A percentile compares a stretch with the other conserved stretches of the same genome.
phyloP scores from a whole-genome alignment of 2,329 filamentous ascomycete genomes.

The Elsinoe perseae region DNA sequence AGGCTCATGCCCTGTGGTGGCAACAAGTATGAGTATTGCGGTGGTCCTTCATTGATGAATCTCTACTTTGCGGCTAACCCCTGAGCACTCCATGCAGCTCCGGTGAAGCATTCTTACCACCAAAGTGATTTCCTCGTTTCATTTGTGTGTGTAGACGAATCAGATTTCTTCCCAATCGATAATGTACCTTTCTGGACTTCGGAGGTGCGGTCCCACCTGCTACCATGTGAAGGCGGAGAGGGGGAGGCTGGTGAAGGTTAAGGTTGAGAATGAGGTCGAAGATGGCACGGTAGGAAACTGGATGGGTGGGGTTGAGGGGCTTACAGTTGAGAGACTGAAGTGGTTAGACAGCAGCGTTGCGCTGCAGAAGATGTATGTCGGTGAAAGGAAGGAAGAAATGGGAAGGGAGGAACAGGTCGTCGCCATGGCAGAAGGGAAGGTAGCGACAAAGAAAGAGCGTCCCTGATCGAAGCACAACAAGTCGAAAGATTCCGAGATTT shows the following conservation, averaged over 20 bases:
- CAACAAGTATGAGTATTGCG: slow-evolving; percentile 26
- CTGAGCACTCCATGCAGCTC: not conserved
- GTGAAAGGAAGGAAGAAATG: not conserved
- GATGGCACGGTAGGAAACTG: not conserved
- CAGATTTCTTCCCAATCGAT: not conserved
- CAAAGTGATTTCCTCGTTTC: not conserved
- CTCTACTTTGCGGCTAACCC: slow-evolving; percentile 22
- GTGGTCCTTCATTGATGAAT: slow-evolving; percentile 26
- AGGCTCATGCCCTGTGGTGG: slow-evolving; percentile 26
- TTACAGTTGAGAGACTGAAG: not conserved
- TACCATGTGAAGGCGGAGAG: not conserved
- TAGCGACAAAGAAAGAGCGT: not conserved
- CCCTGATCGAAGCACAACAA: too few species aligned
- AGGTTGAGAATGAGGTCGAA: not conserved
- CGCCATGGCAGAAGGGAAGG: not conserved
- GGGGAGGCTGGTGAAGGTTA: not conserved
- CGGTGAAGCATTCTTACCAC: not conserved
- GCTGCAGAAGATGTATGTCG: not conserved
- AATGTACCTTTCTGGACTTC: too few species aligned
- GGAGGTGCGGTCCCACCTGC: too few species aligned
- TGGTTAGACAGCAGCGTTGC: not conserved
- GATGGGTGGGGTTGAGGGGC: not conserved
- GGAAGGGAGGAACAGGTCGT: not conserved
- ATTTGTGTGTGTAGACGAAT: not conserved
- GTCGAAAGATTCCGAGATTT: too few species aligned